phyloP scores from a whole-genome alignment of 176 grass and related monocot species.

The Thinopyrum elongatum region DNA sequence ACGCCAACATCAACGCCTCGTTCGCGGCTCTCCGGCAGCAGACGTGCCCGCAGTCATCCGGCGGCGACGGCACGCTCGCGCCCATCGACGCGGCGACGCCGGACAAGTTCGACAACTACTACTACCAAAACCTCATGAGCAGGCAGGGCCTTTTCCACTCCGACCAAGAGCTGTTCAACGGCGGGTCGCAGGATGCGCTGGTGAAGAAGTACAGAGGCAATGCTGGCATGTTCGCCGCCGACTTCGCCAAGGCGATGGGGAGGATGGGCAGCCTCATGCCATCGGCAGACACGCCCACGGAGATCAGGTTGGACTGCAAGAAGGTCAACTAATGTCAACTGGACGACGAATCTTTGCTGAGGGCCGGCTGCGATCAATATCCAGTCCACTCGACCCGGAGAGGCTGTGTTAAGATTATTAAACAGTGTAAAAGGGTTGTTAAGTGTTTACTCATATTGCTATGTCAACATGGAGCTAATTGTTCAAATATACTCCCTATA shows the following conservation, averaged over 20 bases:
- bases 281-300: slow-evolving; percentile 30
- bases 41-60: slow-evolving; percentile 48
- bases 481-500: no score
- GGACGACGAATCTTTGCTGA: background rate
- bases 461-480: no score
- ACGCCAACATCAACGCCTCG: slow-evolving; percentile 43
- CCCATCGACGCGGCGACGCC: slow-evolving; percentile 55
- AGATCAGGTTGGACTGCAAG: slow-evolving; percentile 65
- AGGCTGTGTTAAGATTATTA: no score
- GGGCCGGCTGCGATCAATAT: background rate
- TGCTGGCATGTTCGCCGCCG: slow-evolving; percentile 18
- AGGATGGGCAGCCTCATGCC: slow-evolving; percentile 60
- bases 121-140: slow-evolving; percentile 49
- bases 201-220: slow-evolving; percentile 48
- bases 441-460: no score
- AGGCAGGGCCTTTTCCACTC: slow-evolving; percentile 54
- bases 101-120: slow-evolving; percentile 58
- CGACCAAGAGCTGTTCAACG: slow-evolving; percentile 66
- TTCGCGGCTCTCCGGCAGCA: slow-evolving; percentile 50
- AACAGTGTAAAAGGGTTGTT: no score
- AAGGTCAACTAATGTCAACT: slow-evolving; percentile 34
- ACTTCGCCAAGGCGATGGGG: slow-evolving; percentile 69
- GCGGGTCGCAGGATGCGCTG: slow-evolving; percentile 52
- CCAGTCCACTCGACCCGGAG: no score
- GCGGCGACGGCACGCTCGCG: slow-evolving; percentile 33